Base-by-base conservation (phyloP, 1,284 basidiomycete species). In the Apiotrichum laibachii region DNA sequence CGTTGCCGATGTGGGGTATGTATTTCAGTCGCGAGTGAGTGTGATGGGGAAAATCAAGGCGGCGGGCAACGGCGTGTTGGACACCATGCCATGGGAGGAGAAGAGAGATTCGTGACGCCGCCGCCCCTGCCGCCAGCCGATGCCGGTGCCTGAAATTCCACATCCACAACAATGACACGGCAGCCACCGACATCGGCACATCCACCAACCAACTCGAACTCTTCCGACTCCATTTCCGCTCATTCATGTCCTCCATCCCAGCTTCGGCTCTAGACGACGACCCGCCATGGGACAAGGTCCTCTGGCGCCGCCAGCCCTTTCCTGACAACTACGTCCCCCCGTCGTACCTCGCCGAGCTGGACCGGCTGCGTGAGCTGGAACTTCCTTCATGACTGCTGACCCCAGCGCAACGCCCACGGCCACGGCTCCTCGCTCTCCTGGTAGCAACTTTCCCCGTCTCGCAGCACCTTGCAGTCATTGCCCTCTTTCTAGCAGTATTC, bases 321-420 rank as follows among this genome's bases (percentile, higher is more conserved):
- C 85, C 89, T 16, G 93, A 96, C 78, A 92, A 94, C 74, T 85
- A 92, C 77, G 87, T 96, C 53, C 88, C 89, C 12, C 78, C 79
- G 2, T 82, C 85, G 11, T 96, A 95, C 75, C 82, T 95, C 52
- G 85, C 87, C 1, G 87, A 89, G 60, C 79, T 96, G 60, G 82
- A 82, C 69, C 84, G 80, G 73, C 90, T 93, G 73, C 83, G 92
- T 93, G 73, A 77, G 88, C 81, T 15, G 15, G 8, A 31, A 31
- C 26, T 12, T 33, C 5, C 1, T 13, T 9, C 21, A 21, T 16
- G 37, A 13, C 15, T 26, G 22, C 37, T 42, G n/a, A 37, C 55
- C 53, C 26, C 56, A 73, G 70, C 72, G 7, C 64, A 66, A 9
- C 61, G 70, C 19, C 68, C 68, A 22, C 62, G 61, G 44, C 73